Base-by-base conservation (phyloP, 2,329 filamentous ascomycete species). In the Clonostachys chloroleuca region DNA sequence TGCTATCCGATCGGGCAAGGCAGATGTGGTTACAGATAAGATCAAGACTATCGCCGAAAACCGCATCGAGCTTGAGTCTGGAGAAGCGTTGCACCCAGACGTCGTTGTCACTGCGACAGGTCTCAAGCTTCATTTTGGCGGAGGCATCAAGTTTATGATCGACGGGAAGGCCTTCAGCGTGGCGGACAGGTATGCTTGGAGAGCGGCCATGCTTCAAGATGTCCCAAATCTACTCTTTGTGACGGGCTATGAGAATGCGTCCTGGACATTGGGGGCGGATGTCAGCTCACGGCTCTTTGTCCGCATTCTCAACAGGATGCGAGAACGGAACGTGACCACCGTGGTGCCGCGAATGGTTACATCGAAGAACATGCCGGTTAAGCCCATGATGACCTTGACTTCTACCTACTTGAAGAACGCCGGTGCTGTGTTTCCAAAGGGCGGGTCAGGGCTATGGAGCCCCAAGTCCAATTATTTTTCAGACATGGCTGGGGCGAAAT, bases 21-120 rank as follows among this genome's bases (percentile, higher is more conserved):
- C 57, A 12, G 56, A 62, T 12, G 58, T 80, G 2, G 65, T 70
- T 2, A 79, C 76, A 0, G 75, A 65, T 24, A 54, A 51, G 9
- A 78, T 83, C 51, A 62, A 68, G 34, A 67, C 57, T 0, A 66
- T 78, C 7, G 77, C 74, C 0, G 54, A 63, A 2, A 55, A 61
- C 2, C 64, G 67, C 20, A 69, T 84, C 8, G 55, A 61, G 40
- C 68, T 81, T 24, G 52, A 64, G 9, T 66, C 66, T 3, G 70
- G 74, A 4, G 56, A 66, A 55, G 65, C 50, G 0, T 57, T 87
- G 1, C 59, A 73, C 12, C 74, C 82, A 0, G 83, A 87, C 54
- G 72, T 81, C 47, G 83, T 87, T 52, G 67, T 87, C 46, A 84
- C 82, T 0, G 84, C 84, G 0, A 87, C 84, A 0, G 84, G 84